Evolutionary conservation across 768 basidiomycete species (phyloP).

Genomic region (Amanita muscaria): DNA sequence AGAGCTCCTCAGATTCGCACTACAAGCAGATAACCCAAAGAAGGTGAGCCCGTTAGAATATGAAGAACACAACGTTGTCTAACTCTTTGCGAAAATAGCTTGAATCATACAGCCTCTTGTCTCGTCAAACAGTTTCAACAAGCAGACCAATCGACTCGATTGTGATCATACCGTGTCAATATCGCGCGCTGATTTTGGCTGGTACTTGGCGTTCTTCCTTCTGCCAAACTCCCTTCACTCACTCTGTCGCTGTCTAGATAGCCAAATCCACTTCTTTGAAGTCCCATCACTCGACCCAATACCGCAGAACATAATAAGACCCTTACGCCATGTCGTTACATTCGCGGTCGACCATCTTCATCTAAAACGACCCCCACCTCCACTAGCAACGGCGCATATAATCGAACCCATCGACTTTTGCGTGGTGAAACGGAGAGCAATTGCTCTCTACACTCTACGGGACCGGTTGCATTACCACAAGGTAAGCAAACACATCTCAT

Average conservation of each 20-base stretch:
- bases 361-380: conserved; percentile 39
- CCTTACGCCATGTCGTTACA: conserved; percentile 71
- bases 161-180: conserved; percentile 66
- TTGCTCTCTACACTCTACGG: conserved; percentile 57
- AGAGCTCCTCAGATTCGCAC: conserved; percentile 69
- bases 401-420: conserved; percentile 60
- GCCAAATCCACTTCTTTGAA: conserved; percentile 68
- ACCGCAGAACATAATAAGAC: conserved; percentile 49
- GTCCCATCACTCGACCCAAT: conserved; percentile 75
- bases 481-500: conserved; percentile 25
- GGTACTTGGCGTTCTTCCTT: conserved; percentile 33
- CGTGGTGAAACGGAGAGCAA: conserved; percentile 57
- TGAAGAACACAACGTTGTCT: background rate
- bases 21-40: conserved; percentile 49
- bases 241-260: conserved; percentile 41
- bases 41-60: conserved; percentile 26
- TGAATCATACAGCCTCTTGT: conserved; percentile 57
- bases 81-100: conserved; percentile 23
- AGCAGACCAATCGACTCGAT: conserved; percentile 76
- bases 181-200: conserved; percentile 65
- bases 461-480: conserved; percentile 56
- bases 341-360: conserved; percentile 80
- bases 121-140: conserved; percentile 60
- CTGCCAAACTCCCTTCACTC: conserved; percentile 6
- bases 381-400: conserved; percentile 26